Conservation (phyloP, 139 green algal species). For the Closterium sp. region DNA sequence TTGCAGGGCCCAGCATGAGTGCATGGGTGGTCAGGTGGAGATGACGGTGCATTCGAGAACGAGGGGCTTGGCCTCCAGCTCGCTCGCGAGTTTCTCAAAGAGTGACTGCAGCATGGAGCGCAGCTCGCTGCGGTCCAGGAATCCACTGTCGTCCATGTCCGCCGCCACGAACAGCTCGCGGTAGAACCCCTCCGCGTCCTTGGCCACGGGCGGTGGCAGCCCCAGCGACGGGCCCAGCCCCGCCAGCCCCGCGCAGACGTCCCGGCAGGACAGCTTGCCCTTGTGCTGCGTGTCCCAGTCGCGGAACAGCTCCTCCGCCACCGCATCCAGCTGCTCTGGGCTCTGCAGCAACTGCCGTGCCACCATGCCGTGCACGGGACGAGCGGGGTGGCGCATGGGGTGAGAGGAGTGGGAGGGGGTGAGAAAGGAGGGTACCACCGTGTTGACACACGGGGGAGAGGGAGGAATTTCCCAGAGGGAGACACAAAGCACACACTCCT, state of each 20-base stretch:
- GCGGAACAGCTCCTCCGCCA: conserved; percentile 2
- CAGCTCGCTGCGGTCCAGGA: conserved; percentile 27
- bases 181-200: conserved; percentile 20
- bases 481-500: no score
- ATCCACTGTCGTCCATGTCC: conserved; percentile 30
- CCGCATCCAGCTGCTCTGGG: background rate
- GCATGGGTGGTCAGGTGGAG: background rate
- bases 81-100: background rate
- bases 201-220: conserved; percentile 7
- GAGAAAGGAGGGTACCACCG: no score
- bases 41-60: conserved; percentile 14
- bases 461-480: no score
- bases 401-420: no score
- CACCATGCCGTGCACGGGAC: no score
- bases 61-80: conserved; percentile 35
- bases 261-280: conserved; percentile 17
- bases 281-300: conserved; percentile 27
- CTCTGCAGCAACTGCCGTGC: conserved; percentile 11
- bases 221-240: conserved; percentile 33
- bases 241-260: conserved; percentile 7
- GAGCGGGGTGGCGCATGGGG: no score
- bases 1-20: background rate
- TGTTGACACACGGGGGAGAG: no score
- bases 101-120: conserved; percentile 1
- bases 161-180: conserved; percentile 19